Conservation (phyloP, 352 stramenopile species). For the Phytophthora citricola region DNA sequence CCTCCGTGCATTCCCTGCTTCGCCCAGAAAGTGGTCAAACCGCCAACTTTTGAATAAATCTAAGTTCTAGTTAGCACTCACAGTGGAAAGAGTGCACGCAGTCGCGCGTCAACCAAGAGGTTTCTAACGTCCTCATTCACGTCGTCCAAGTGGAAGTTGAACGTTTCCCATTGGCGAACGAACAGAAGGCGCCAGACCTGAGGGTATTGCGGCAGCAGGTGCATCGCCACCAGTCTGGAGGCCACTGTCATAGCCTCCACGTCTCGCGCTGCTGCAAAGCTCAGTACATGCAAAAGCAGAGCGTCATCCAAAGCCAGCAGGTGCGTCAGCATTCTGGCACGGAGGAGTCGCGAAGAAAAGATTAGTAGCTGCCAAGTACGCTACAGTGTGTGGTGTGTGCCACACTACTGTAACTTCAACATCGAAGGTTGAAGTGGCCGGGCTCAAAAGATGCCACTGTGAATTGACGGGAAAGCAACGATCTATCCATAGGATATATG, state of each 20-base stretch:
- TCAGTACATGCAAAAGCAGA: constrained; percentile 43
- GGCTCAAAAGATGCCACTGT: constrained; percentile 16
- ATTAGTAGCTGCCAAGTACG: constrained; percentile 1
- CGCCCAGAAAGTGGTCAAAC: too few species aligned
- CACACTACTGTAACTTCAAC: constrained; percentile 37
- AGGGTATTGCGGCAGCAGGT: constrained; percentile 55
- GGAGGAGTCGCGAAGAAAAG: constrained; percentile 9
- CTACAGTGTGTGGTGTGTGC: constrained; percentile 1
- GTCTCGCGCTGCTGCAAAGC: constrained; percentile 42
- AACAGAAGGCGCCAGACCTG: constrained; percentile 62
- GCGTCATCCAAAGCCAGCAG: constrained; percentile 47
- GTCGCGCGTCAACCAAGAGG: constrained; percentile 40
- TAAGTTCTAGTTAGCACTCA: constrained; percentile 13
- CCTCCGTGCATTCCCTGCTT: constrained; percentile 50
- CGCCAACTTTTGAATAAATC: neutral
- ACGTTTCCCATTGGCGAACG: constrained; percentile 49
- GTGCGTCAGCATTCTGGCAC: constrained; percentile 6
- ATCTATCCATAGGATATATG: constrained; percentile 1
- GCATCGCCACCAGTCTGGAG: constrained; percentile 40
- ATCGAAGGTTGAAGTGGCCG: constrained; percentile 6
- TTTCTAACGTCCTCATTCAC: constrained; percentile 6
- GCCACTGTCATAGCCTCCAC: constrained; percentile 54
- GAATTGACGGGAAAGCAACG: constrained; percentile 5
- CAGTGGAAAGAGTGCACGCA: constrained; percentile 49
- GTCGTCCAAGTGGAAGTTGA: constrained; percentile 58